phyloP scores from a whole-genome alignment of 1,139 yeast species.

The Blastobotrys persicus region DNA sequence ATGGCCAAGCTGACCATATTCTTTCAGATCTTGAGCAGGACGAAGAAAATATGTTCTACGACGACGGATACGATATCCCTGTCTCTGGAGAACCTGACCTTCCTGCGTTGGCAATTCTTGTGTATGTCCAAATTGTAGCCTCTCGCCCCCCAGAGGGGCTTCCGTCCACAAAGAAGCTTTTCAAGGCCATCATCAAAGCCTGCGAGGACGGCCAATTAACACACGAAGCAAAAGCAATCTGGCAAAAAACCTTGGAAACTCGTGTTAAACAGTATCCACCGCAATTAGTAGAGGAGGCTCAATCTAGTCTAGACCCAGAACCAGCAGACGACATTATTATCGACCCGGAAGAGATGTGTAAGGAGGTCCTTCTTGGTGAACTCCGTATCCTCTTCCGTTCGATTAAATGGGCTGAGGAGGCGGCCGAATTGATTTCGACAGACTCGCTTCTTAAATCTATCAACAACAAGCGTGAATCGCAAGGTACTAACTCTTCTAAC shows the following conservation, averaged over 20 bases:
- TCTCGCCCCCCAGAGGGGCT: conserved; percentile 3
- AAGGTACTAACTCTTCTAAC: background rate
- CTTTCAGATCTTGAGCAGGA: conserved; percentile 24
- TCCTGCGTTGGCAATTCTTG: conserved; percentile 20
- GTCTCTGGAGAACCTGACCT: conserved; percentile 28
- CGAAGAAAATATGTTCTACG: conserved; percentile 31
- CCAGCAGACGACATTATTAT: conserved; percentile 20
- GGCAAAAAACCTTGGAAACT: conserved; percentile 19
- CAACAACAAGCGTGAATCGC: background rate
- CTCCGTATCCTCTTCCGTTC: conserved; percentile 26
- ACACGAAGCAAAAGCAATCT: conserved; percentile 22
- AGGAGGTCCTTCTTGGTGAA: conserved; percentile 30
- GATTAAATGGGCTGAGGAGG: conserved; percentile 22
- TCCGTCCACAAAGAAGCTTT: conserved; percentile 13
- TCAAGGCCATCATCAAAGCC: conserved; percentile 22
- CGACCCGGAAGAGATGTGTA: conserved; percentile 28
- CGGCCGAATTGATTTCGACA: conserved; percentile 2
- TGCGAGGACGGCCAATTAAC: conserved; percentile 24
- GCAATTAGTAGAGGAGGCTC: conserved; percentile 18
- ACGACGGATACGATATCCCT: conserved; percentile 36
- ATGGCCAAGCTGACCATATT: conserved; percentile 21
- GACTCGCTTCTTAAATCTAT: background rate
- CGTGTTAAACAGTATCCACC: conserved; percentile 26
- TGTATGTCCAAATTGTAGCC: conserved; percentile 8
- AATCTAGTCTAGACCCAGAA: conserved; percentile 13